Base-by-base conservation (phyloP, 305 asterid species). In the Fraxinus baroniana region DNA sequence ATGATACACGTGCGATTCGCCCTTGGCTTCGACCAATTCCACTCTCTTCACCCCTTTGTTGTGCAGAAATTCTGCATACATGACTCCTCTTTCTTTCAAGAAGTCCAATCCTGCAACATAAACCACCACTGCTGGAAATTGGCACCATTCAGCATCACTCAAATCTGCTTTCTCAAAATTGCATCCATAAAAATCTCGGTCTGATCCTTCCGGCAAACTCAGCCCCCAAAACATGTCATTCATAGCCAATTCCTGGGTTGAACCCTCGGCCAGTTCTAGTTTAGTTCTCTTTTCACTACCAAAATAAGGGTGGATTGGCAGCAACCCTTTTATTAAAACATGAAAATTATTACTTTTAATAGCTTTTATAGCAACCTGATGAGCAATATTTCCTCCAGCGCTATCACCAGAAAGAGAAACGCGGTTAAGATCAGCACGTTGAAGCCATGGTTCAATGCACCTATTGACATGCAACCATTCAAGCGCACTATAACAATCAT, bases 381-480 rank as follows among this genome's bases (percentile, higher is more conserved):
- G 97, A n/a, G 88, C 96, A 36, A 94, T 91, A 52, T 93, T 94
- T 4, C 93, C 97, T 24, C 97, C 97, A 62, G 97, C 97, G 78
- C 98, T 94, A 68, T 94, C 98, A 0, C 98, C 97, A 0, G 91
- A 87, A 26, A 94, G 90, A 80, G 92, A 94, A 55, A 91, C 84
- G 4, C 89, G 81, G 7, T 89, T 81, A 6, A 92, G 91, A 78
- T 93, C 90, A 7, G 91, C 90, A 36, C 12, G 22, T 1, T 44
- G 26, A 15, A 90, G 90, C 92, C 91, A 92, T 12, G 91, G 87
- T 41, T 90, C 96, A 12, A 84, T 2, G 35, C 60, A 26, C 35
- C 20, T 33, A 41, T 75, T 81, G 12, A 81, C 37, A 64, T 72
- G 22, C 41, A 92, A 64, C 97, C 95, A 94, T 57, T 88, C 86